These are phyloP conservation scores for Cystoderma amianthinum DNA, from an alignment of 768 basidiomycete species.

Conservation along the genomic window DNA sequence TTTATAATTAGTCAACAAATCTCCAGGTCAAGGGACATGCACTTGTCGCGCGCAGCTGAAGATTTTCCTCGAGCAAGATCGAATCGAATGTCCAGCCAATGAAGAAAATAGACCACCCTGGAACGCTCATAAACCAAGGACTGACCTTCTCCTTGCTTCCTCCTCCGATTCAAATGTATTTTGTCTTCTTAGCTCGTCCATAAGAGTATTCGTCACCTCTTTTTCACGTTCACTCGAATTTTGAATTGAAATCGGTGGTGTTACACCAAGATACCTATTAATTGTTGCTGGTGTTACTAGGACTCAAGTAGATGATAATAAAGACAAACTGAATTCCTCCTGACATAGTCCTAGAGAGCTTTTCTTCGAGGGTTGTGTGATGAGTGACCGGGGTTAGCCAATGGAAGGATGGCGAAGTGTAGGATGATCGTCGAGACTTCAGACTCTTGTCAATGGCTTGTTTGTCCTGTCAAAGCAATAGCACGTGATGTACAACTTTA, in stretches of 20 bases:
- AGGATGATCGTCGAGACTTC: too few species aligned
- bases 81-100: too few species aligned
- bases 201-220: slow-evolving; percentile 76
- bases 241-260: slow-evolving; percentile 73
- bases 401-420: not conserved
- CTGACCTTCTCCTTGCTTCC: slow-evolving; percentile 84
- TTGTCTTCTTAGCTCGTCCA: slow-evolving; percentile 85
- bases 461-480: too few species aligned
- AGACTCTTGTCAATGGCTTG: too few species aligned
- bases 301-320: not conserved
- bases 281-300: slow-evolving; percentile 2
- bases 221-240: slow-evolving; percentile 76
- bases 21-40: too few species aligned
- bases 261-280: slow-evolving; percentile 70
- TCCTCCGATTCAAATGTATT: slow-evolving; percentile 88
- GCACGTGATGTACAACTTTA: not conserved
- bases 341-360: slow-evolving; percentile 5
- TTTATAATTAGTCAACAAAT: too few species aligned
- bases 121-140: too few species aligned
- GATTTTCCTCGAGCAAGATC: too few species aligned
- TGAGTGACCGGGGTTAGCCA: not conserved
- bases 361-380: not conserved
- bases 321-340: slow-evolving; percentile 4
- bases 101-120: too few species aligned
- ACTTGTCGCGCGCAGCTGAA: too few species aligned